Evolutionary conservation across 2,329 filamentous ascomycete genomes (phyloP), one percentile per base, ranked within the genome.

Genomic region (Claviceps humidiphila): DNA sequence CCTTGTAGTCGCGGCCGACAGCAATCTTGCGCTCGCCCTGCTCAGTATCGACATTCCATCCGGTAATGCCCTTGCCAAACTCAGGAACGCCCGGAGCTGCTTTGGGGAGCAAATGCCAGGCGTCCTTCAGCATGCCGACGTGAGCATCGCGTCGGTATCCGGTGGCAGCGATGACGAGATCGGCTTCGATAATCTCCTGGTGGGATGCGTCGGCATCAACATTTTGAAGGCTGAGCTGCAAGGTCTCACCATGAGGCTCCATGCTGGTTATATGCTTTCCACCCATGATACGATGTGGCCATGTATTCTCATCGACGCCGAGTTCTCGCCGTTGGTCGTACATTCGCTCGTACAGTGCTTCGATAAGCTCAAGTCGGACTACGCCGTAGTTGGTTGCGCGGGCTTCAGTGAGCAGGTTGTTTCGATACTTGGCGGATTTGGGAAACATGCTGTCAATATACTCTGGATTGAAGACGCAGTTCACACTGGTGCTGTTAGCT

Each of bases 321-420:
- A 88, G 74, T 47, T 78, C 74, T 51, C 95, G 77, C 49, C 83
- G 81, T 69, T 97, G 91, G 52, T 89, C 78, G 69, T 97, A 97
- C 71, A 95, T 82, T 53, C 80, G 80, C 67, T 91, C 82, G 68
- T 94, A 97, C 34, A 97, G 79, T 53, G 84, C 80, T 67, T 97
- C 91, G 53, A 97, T 87, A 49, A 97, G 78, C 58, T 88, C 81
- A n/a, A 95, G 78, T 7, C 91, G 83, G 3, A 98, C 91, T 4
- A 97, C 91, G 50, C 89, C 87, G 67, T 97, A 97, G 73, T 97
- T 97, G 55, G 91, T 97, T 34, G 82, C 82, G 54, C 85, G 84
- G 59, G 94, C 87, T 50, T 82, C 81, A 16, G 74, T 70, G 50
- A 95, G 65, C 37, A 80, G 63, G 56, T 68, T 66, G 54, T 76